Evolutionary conservation across 2,329 filamentous ascomycete genomes (phyloP), one percentile per base, ranked within the genome.

Genomic region (Ophiobolus disseminans): DNA sequence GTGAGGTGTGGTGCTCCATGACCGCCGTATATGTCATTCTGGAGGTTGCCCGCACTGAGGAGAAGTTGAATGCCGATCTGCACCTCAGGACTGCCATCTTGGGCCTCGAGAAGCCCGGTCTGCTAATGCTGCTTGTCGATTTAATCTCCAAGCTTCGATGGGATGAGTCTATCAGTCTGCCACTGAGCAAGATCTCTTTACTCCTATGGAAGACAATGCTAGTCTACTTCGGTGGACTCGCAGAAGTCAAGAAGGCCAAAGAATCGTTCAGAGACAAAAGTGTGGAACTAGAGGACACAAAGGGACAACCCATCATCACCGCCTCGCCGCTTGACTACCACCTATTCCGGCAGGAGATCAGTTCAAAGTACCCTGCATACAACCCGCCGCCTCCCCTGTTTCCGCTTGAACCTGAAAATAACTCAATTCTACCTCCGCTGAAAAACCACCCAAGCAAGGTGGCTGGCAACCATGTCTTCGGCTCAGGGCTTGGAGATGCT

Each of bases 301-400:
- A 86, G 60, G 83, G 85, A 40, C 87, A 89, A 58, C 87, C 87
- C n/a, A 79, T 89, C 35, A 93, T 99, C 52, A 96, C 90, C 1
- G 93, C 94, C 4, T 97, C 93, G 1, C 94, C 94, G 4, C 78
- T 99, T 9, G 94, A 99, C 66, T 99, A 99, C 68, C 93, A 99
- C 69, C 82, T 92, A 17, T 99, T 99, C 68, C 87, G 94, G 26
- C 93, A 97, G 71, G 94, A 99, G 71, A 93, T 99, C 49, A 95
- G 89, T 13, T 97, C 93, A 2, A 99, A 99, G 75, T 99, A 99
- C 70, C 94, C 94, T 9, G 90, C 94, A 2, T 99, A 99, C 71
- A 88, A 96, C 49, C 92, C 94, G 2, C 94, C 94, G 2, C 87
- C 86, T 43, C 88, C 90, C 1, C 75, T 89, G 5, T 86, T 97